Conservation (phyloP, 1,284 basidiomycete species). For the Moniliophthora roreri region DNA sequence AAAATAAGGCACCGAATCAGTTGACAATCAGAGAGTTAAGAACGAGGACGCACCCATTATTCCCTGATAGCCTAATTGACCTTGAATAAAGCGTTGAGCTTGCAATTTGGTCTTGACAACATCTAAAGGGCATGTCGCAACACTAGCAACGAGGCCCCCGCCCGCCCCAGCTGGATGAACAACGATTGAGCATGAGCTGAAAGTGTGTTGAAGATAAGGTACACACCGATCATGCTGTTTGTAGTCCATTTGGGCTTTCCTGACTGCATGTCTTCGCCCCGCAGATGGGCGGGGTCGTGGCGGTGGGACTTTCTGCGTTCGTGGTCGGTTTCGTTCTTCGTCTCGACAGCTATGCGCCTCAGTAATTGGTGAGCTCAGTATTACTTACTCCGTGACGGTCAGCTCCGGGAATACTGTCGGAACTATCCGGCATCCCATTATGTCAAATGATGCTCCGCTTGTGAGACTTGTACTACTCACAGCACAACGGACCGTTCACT, state of each 20-base stretch:
- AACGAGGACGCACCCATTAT: constrained; percentile 58
- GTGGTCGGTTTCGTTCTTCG: constrained; percentile 25
- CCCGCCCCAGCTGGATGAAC: constrained; percentile 68
- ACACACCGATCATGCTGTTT: constrained; percentile 75
- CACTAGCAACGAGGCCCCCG: constrained; percentile 86
- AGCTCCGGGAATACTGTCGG: neutral
- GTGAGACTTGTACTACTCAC: neutral
- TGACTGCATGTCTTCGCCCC: constrained; percentile 66
- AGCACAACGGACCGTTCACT: neutral
- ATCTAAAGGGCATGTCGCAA: constrained; percentile 96
- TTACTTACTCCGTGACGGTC: neutral
- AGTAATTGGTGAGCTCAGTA: neutral
- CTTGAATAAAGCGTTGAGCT: constrained; percentile 75
- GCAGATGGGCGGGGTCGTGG: constrained; percentile 50
- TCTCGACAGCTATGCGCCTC: constrained; percentile 2
- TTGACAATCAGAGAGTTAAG: constrained; percentile 11
- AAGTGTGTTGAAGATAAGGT: constrained; percentile 9
- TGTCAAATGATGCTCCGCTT: neutral
- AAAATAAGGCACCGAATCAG: constrained; percentile 7
- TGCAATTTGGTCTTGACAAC: constrained; percentile 97
- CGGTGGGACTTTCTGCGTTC: constrained; percentile 27
- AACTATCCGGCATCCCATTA: neutral
- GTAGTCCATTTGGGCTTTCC: constrained; percentile 60
- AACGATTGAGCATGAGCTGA: constrained; percentile 13
- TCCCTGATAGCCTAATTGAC: constrained; percentile 73